These are phyloP conservation scores for Seiridium cupressi DNA, from an alignment of 2,329 filamentous ascomycete species.

Conservation along the genomic window DNA sequence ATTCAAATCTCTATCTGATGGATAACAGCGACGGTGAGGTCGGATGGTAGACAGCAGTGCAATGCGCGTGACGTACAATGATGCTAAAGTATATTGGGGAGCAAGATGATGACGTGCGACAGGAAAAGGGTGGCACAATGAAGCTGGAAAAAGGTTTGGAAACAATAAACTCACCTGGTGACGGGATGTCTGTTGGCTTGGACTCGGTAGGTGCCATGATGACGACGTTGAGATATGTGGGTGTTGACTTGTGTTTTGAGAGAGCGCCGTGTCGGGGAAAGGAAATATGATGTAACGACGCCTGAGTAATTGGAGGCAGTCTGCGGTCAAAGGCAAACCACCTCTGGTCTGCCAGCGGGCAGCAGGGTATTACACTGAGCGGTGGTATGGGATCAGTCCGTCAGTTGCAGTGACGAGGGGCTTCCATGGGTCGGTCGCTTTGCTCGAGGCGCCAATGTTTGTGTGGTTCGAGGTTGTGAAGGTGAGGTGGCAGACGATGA, in stretches of 20 bases:
- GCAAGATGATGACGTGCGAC: conserved; percentile 10
- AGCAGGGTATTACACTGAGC: conserved; percentile 8
- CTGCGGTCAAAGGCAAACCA: conserved; percentile 30
- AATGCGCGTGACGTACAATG: background rate
- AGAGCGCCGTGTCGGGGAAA: conserved; percentile 19
- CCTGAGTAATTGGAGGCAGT: conserved; percentile 24
- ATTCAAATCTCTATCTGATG: background rate
- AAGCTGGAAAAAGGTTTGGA: background rate
- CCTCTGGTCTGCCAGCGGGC: conserved; percentile 18
- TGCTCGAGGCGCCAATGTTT: conserved; percentile 12
- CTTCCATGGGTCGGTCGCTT: background rate
- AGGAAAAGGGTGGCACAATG: background rate
- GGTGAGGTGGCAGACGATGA: conserved; percentile 31
- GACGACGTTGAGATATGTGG: conserved; percentile 25
- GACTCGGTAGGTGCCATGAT: conserved; percentile 32
- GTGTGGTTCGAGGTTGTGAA: conserved; percentile 15
- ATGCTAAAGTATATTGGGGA: background rate
- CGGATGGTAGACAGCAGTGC: background rate
- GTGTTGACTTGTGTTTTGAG: conserved; percentile 17
- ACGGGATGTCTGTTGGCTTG: conserved; percentile 30
- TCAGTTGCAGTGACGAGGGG: background rate
- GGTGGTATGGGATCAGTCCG: background rate
- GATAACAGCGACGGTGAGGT: background rate
- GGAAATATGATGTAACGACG: conserved; percentile 32
- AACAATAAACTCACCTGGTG: conserved; percentile 26